Percentiles rank a stretch among this genome's conserved stretches.
Conservation (phyloP, 1,139 yeast genomes). For the Nakaseomyces sp. region DNA sequence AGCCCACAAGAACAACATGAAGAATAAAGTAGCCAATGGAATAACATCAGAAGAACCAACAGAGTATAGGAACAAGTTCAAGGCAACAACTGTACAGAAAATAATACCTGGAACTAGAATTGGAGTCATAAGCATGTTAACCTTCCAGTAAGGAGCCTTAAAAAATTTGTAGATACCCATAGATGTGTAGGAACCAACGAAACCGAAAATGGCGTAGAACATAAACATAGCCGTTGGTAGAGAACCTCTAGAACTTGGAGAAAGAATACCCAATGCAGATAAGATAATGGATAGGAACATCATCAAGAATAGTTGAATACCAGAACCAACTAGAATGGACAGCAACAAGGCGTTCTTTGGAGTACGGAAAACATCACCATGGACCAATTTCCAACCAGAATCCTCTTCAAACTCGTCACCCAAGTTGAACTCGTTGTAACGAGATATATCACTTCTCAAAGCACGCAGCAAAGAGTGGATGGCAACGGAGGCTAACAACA, state of each 20-base stretch:
- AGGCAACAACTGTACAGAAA: slow-evolving; percentile 51
- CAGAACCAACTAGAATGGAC: slow-evolving; percentile 81
- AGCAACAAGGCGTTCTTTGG: slow-evolving; percentile 65
- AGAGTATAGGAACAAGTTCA: slow-evolving; percentile 74
- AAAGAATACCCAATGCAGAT: slow-evolving; percentile 80
- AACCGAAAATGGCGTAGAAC: slow-evolving; percentile 69
- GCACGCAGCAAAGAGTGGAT: slow-evolving; percentile 74
- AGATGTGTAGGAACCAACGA: slow-evolving; percentile 78
- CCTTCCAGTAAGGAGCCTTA: slow-evolving; percentile 89
- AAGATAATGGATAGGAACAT: slow-evolving; percentile 61
- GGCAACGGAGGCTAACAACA: slow-evolving; percentile 69
- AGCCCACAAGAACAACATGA: slow-evolving; percentile 78
- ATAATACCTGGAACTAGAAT: slow-evolving; percentile 71
- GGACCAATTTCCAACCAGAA: slow-evolving; percentile 94
- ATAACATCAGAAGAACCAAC: slow-evolving; percentile 90
- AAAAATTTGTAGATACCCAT: slow-evolving; percentile 78
- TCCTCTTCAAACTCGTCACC: slow-evolving; percentile 89
- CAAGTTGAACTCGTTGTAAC: slow-evolving; percentile 80
- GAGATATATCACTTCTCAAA: slow-evolving; percentile 73
- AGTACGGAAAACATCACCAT: slow-evolving; percentile 89
- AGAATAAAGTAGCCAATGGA: slow-evolving; percentile 83
- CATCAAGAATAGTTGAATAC: slow-evolving; percentile 78
- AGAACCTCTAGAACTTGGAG: slow-evolving; percentile 94
- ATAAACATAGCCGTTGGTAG: slow-evolving; percentile 83
- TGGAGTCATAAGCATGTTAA: slow-evolving; percentile 77